These are phyloP conservation scores for Komagataea norvegica DNA, from an alignment of 1,139 yeast species.

Conservation along the genomic window DNA sequence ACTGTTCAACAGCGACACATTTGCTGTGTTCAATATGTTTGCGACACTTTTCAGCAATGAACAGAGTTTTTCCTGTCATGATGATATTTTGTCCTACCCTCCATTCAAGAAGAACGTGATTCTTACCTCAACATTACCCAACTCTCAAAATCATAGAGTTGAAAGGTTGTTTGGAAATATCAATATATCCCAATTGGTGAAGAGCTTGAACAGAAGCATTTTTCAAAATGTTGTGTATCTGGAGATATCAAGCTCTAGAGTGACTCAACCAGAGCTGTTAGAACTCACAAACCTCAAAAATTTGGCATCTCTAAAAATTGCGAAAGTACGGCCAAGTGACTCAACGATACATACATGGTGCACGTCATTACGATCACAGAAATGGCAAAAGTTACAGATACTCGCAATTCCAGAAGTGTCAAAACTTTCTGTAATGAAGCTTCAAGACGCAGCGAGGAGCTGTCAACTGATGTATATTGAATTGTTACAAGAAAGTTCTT, in stretches of 20 bases:
- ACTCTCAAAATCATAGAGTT: slow-evolving; percentile 20
- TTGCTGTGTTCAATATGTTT: slow-evolving; percentile 26
- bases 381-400: slow-evolving; percentile 22
- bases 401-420: slow-evolving; percentile 18
- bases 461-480: slow-evolving; percentile 20
- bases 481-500: slow-evolving; percentile 7
- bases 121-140: slow-evolving; percentile 12
- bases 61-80: slow-evolving; percentile 25
- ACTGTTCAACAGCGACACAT: slow-evolving; percentile 26
- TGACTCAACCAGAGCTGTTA: slow-evolving; percentile 16
- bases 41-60: slow-evolving; percentile 22
- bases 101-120: slow-evolving; percentile 15
- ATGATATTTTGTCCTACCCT: slow-evolving; percentile 10
- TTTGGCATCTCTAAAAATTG: slow-evolving; percentile 17
- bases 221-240: slow-evolving; percentile 18
- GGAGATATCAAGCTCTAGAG: slow-evolving; percentile 16
- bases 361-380: slow-evolving; percentile 16
- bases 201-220: slow-evolving; percentile 11
- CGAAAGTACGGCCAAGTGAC: slow-evolving; percentile 14
- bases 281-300: slow-evolving; percentile 17
- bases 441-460: slow-evolving; percentile 15
- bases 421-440: slow-evolving; percentile 14
- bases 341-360: slow-evolving; percentile 22
- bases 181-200: slow-evolving; percentile 13
- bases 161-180: slow-evolving; percentile 25